phyloP scores from a whole-genome alignment of 805 yeast genomes.

The Starmerella floricola region DNA sequence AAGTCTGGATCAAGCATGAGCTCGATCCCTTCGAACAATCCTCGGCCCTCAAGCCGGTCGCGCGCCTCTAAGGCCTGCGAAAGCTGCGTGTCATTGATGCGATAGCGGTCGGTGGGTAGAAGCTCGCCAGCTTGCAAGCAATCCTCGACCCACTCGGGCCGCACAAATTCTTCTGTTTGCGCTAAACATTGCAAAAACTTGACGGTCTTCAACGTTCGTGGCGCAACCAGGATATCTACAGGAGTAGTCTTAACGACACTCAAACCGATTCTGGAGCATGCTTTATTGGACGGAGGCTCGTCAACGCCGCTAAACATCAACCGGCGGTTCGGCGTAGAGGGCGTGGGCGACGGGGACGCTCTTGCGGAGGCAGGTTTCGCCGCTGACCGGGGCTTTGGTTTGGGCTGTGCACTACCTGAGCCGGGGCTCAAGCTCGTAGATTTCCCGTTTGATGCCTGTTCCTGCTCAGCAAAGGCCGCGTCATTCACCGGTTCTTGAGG shows the following conservation, averaged over 20 bases:
- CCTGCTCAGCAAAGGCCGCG: no score
- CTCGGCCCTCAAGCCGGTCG: slow-evolving; percentile 12
- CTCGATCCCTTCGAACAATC: slow-evolving; percentile 38
- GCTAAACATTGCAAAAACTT: slow-evolving; percentile 68
- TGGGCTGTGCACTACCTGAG: no score
- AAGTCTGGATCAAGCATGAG: slow-evolving; percentile 47
- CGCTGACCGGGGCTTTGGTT: no score
- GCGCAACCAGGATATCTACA: slow-evolving; percentile 47
- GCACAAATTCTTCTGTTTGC: slow-evolving; percentile 29
- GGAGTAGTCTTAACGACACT: slow-evolving; percentile 34
- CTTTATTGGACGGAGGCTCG: slow-evolving; percentile 16
- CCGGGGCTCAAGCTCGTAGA: no score
- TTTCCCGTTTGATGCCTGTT: no score
- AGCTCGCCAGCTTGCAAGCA: slow-evolving; percentile 17
- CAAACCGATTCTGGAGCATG: slow-evolving; percentile 42
- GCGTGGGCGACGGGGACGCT: background rate
- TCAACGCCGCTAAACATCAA: slow-evolving; percentile 26
- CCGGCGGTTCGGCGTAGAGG: slow-evolving; percentile 5
- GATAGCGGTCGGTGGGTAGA: slow-evolving; percentile 21
- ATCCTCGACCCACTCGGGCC: slow-evolving; percentile 23
- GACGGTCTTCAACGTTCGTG: slow-evolving; percentile 71
- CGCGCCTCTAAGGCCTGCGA: slow-evolving; percentile 10
- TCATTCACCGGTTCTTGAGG: no score
- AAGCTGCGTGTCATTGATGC: slow-evolving; percentile 16
- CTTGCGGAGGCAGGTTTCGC: background rate